Percentiles rank a stretch among this genome's conserved stretches.
Evolutionary conservation across 202 grass and related monocot species (phyloP).

Genomic region (Bolboschoenoplectus hybrid): DNA sequence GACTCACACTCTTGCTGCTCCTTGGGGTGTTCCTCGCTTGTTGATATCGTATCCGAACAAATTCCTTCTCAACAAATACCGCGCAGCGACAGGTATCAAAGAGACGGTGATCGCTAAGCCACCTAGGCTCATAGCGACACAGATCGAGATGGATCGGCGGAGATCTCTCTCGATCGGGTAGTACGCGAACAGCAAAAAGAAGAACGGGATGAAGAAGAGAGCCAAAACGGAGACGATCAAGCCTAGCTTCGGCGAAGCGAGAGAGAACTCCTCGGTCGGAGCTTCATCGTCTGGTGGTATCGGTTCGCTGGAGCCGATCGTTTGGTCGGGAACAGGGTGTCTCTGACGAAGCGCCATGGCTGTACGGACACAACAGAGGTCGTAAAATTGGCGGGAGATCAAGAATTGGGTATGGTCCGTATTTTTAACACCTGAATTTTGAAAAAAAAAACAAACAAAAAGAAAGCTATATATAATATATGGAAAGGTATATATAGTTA

Average conservation of each 20-base stretch:
- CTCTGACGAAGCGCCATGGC: constrained; percentile 39
- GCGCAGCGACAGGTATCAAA: constrained; percentile 77
- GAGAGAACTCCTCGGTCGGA: constrained; percentile 40
- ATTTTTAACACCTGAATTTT: too few species aligned
- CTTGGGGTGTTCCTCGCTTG: constrained; percentile 79
- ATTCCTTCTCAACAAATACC: constrained; percentile 72
- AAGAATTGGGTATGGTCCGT: too few species aligned
- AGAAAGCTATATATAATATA: too few species aligned
- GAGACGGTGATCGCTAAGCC: constrained; percentile 58
- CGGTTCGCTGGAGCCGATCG: background rate
- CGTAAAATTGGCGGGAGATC: too few species aligned
- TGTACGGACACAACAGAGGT: too few species aligned
- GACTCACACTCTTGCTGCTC: constrained; percentile 83
- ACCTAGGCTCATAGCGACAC: constrained; percentile 66
- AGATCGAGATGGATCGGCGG: constrained; percentile 71
- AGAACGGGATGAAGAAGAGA: constrained; percentile 79
- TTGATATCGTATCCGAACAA: constrained; percentile 98
- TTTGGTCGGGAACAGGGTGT: background rate
- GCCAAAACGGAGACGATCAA: constrained; percentile 43
- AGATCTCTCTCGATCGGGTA: constrained; percentile 68
- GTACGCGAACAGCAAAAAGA: constrained; percentile 76
- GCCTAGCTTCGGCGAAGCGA: constrained; percentile 62
- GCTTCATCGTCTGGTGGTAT: background rate
- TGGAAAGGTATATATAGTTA: too few species aligned
- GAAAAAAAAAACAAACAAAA: too few species aligned